Evolutionary conservation across 2,329 filamentous ascomycete genomes (phyloP).

Genomic region (Microsporum canis): DNA sequence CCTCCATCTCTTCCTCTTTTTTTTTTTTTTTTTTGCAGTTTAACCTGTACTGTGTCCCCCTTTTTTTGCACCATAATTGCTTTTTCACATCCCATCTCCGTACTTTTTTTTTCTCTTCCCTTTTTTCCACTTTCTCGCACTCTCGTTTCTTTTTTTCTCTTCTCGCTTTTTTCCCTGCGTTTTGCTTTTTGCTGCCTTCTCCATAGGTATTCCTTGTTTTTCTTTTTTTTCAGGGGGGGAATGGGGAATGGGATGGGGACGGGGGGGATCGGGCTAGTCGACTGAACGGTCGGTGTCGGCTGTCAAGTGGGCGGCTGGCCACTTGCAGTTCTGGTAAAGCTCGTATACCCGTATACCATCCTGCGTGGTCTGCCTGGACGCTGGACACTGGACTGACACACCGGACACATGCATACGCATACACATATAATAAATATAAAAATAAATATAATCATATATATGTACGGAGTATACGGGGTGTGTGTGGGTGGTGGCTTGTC

Average conservation of each 20-base stretch:
- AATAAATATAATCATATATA: not conserved
- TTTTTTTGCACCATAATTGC: not conserved
- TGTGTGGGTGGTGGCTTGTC: not conserved
- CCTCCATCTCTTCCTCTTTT: not conserved
- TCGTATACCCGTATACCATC: not conserved
- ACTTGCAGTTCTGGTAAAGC: not conserved
- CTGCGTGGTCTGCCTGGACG: not conserved
- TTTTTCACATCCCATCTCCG: not conserved
- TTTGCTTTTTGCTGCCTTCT: not conserved
- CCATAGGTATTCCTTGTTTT: not conserved
- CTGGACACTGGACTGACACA: too few species aligned
- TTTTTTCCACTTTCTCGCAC: not conserved
- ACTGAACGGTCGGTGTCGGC: conserved; percentile 1
- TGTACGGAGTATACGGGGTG: not conserved
- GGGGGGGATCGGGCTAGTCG: not conserved
- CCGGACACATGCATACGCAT: too few species aligned
- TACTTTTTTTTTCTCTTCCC: not conserved
- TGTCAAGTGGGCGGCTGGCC: not conserved
- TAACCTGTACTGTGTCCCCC: not conserved
- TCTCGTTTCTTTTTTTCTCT: not conserved
- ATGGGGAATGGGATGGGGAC: not conserved
- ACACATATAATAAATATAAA: not conserved
- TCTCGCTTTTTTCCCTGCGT: not conserved
- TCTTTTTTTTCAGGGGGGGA: not conserved
- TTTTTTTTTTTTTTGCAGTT: not conserved